Base-by-base conservation (phyloP, 1,284 basidiomycete genomes). In the Caloboletus firmus region DNA sequence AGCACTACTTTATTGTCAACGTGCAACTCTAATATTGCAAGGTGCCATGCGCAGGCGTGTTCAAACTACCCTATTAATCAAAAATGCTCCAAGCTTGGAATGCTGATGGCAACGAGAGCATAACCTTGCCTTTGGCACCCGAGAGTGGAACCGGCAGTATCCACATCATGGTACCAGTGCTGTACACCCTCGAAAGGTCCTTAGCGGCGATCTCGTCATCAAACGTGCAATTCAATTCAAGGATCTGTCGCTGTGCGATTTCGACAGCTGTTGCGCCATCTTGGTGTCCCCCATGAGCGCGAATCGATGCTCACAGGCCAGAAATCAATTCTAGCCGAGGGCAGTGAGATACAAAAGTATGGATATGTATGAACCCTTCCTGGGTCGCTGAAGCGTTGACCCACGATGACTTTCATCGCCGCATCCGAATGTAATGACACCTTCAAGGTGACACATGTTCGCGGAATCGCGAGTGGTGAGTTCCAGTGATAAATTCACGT, bases 1-100 rank as follows among this genome's bases (percentile, higher is more conserved):
- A 59, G 18, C 28, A 8, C 22, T 62, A 44, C 18, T 44, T 13
- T 34, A 45, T 20, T 36, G n/a, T 49, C 32, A 24, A 39, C 43
- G 28, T 30, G 9, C 28, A 30, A 9, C 28, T 24, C 24, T 24
- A 24, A 24, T 24, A n/a, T n/a, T n/a, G 24, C 24, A 24, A 24
- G 24, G 24, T 24, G 24, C 24, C 24, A n/a, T n/a, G n/a, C n/a
- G n/a, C n/a, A n/a, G n/a, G n/a, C 26, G 9, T 30, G 28, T 10
- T 9, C 28, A 30, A 11, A 9, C 28, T 28, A 28, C 1, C 2
- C 28, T 28, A 28, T 28, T 28, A 30, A 30, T 30, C 28, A 28
- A 30, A 2, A 30, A 11, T 10, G 9, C 28, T 9, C 28, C 28
- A 30, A 30, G 9, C 28, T 30, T 30, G 28, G 9, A 30, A 9